Conservation (phyloP, 306 rosid species). For the Castanea crenata region DNA sequence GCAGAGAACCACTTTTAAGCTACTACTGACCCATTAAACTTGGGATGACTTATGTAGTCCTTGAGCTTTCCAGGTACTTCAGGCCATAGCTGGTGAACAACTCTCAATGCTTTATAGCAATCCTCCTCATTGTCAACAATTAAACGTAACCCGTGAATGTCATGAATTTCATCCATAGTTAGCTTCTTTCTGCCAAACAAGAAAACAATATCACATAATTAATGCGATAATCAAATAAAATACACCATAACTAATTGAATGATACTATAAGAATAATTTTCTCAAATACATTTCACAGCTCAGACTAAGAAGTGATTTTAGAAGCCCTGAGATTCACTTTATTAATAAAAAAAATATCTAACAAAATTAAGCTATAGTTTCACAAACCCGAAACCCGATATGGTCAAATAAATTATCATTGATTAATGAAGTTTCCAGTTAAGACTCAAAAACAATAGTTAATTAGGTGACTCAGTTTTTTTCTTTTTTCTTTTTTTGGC, state of each 20-base stretch:
- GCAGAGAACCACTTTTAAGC: background rate
- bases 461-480: no score
- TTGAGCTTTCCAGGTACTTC: slow-evolving; percentile 85
- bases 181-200: slow-evolving; percentile 71
- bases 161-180: slow-evolving; percentile 82
- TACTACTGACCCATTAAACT: slow-evolving; percentile 79
- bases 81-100: slow-evolving; percentile 76
- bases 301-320: background rate
- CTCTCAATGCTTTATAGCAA: slow-evolving; percentile 70
- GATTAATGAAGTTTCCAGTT: background rate
- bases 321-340: background rate
- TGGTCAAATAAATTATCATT: background rate
- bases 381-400: background rate
- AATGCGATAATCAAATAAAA: slow-evolving; percentile 8
- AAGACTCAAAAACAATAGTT: background rate
- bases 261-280: background rate
- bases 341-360: background rate
- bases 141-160: slow-evolving; percentile 88
- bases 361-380: background rate
- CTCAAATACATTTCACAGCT: background rate
- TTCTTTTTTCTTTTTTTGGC: no score
- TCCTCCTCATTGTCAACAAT: slow-evolving; percentile 89
- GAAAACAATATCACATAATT: slow-evolving; percentile 3
- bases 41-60: slow-evolving; percentile 79
- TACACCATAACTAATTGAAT: background rate